A percentile compares a stretch with the other conserved stretches of the same genome.
Evolutionary conservation across 306 rosid species (phyloP).

Genomic region (Elaeagnus macrophylla): DNA sequence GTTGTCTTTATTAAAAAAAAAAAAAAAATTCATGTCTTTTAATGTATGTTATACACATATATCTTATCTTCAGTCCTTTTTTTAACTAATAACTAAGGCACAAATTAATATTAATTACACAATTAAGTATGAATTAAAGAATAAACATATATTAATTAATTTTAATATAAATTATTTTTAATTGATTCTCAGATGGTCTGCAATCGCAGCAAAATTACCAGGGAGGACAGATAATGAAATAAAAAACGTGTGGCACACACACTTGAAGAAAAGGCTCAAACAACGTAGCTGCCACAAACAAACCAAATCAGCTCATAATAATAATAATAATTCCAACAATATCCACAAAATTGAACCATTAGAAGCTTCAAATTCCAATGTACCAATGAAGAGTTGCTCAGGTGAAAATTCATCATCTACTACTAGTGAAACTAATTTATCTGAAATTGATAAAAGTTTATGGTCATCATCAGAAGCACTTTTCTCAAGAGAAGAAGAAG

Average conservation of each 20-base stretch:
- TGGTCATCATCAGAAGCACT: conserved; percentile 10
- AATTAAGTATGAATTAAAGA: not conserved
- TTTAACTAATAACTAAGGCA: too few species aligned
- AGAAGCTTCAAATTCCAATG: too few species aligned
- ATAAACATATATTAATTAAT: not conserved
- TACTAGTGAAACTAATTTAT: too few species aligned
- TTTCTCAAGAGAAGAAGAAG: conserved; percentile 49
- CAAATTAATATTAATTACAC: not conserved
- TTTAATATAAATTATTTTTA: not conserved
- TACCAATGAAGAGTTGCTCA: too few species aligned
- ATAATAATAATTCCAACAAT: not conserved
- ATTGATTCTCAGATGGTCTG: conserved; percentile 68
- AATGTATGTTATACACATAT: too few species aligned
- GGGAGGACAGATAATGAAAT: conserved; percentile 94
- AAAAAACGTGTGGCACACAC: conserved; percentile 94
- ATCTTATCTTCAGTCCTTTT: too few species aligned
- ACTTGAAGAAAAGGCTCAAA: conserved; percentile 69
- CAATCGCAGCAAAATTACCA: conserved; percentile 80
- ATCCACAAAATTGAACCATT: too few species aligned
- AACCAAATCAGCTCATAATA: not conserved
- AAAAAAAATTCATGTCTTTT: too few species aligned
- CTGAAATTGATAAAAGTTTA: conserved; percentile 9
- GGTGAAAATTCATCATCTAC: too few species aligned
- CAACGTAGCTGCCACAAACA: not conserved
- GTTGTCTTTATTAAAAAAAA: too few species aligned